A percentile compares a stretch with the other conserved stretches of the same genome.
These are phyloP conservation scores for Claviceps sp. DNA, from an alignment of 2,329 filamentous ascomycete species.

Conservation along the genomic window DNA sequence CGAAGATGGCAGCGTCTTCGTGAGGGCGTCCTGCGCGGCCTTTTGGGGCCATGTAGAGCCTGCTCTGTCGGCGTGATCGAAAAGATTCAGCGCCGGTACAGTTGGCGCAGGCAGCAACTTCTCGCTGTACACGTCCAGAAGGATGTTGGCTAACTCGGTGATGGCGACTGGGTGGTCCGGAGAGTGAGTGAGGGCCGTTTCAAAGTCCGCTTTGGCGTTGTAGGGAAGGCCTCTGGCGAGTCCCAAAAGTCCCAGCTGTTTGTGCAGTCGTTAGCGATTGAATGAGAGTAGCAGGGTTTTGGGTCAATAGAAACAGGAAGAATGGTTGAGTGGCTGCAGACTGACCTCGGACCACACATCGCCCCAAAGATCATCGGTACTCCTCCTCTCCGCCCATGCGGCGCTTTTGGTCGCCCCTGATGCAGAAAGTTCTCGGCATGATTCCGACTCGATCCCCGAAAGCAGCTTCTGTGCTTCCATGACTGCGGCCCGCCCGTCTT, in stretches of 20 bases:
- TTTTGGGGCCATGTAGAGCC: background rate
- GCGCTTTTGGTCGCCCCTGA: constrained; percentile 47
- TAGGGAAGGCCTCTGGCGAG: constrained; percentile 49
- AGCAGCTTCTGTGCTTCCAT: constrained; percentile 71
- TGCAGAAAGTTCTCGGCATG: constrained; percentile 47
- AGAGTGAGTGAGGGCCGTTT: constrained; percentile 66
- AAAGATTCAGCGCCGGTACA: constrained; percentile 27
- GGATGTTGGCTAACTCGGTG: constrained; percentile 68
- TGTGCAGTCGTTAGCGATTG: background rate
- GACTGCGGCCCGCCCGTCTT: constrained; percentile 68
- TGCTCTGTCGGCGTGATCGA: background rate
- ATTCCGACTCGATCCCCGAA: constrained; percentile 53
- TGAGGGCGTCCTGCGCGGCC: constrained; percentile 1
- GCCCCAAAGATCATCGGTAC: constrained; percentile 70
- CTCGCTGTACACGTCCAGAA: constrained; percentile 73
- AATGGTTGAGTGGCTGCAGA: constrained; percentile 4
- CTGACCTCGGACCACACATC: constrained; percentile 73
- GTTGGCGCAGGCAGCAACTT: constrained; percentile 47
- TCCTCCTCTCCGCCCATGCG: constrained; percentile 70
- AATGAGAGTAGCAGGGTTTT: background rate
- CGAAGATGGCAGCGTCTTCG: constrained; percentile 23
- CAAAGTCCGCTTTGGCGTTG: constrained; percentile 63
- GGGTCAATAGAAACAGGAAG: background rate
- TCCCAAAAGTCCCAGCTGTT: constrained; percentile 53
- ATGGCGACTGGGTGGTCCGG: constrained; percentile 71